Evolutionary conservation across 2,329 filamentous ascomycete species (phyloP), one percentile per base, ranked within the genome.

Genomic region (Scorias spongiosa): DNA sequence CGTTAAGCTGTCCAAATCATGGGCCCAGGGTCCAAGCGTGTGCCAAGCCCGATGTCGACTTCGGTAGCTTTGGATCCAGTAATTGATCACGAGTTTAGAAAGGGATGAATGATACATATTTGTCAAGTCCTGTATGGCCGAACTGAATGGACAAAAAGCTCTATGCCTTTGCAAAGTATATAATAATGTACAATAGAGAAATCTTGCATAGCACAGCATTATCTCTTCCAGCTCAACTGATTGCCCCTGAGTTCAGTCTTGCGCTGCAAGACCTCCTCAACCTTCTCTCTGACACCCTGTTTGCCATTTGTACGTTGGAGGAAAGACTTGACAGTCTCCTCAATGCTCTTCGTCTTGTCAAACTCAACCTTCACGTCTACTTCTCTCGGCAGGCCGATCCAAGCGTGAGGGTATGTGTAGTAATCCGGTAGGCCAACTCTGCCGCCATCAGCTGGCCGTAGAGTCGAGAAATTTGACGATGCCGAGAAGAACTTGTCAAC

Each of bases 321-420:
- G 46, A 71, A 61, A 29, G 57, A 53, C 29, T 59, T 52, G 12
- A 69, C 53, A 17, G 67, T 58, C 44, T 66, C 56, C 11, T 66
- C 58, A 40, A 63, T 63, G 11, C 18, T 6, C 15, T 15, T 12
- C 15, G 67, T 58, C 44, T 66, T 56, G 10, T 66, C 59, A 40
- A 63, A 63, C 17, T 40, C 14, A 12, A 57, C 48, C 54, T 70
- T 54, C 42, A 80, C 74, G 40, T 83, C 73, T 34, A 54, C 49
- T 65, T 96, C 88, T 2, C 69, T 72, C 5, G 89, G 91, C 47
- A 95, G 68, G 5, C 80, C 81, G 28, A 87, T 77, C 54, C 65
- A 66, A 10, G 65, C 63, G 61, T 84, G 76, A 1, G 88, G 89
- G 63, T 95, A 95, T 46, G 80, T 67, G 5, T 57, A 60, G 65